These are phyloP conservation scores for Cordyceps militaris DNA, from an alignment of 2,329 filamentous ascomycete genomes.

Conservation along the genomic window DNA sequence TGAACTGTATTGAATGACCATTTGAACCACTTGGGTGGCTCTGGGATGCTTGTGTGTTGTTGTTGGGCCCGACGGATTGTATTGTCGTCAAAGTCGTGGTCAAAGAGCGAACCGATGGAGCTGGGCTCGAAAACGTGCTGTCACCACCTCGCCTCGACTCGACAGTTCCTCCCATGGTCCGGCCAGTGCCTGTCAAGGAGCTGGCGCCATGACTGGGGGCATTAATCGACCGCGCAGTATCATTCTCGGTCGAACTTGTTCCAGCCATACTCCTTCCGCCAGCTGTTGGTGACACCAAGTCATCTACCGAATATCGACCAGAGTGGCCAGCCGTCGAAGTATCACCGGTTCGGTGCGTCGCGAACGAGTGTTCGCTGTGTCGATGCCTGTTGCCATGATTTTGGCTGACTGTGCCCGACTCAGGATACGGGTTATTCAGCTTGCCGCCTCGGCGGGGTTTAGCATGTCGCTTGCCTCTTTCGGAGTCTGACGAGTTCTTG, in stretches of 20 bases:
- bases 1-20: constrained; percentile 52
- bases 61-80: constrained; percentile 62
- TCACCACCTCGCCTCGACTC: constrained; percentile 64
- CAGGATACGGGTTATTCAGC: constrained; percentile 87
- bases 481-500: constrained; percentile 63
- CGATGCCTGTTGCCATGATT: constrained; percentile 17
- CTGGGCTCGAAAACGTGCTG: constrained; percentile 76
- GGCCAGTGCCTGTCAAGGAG: constrained; percentile 64
- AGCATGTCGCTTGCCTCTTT: constrained; percentile 33
- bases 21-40: constrained; percentile 25
- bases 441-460: constrained; percentile 51
- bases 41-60: constrained; percentile 37
- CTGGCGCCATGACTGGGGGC: constrained; percentile 66
- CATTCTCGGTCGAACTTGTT: constrained; percentile 77
- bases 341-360: constrained; percentile 49
- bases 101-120: constrained; percentile 71
- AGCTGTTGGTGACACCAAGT: constrained; percentile 47
- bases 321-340: constrained; percentile 51
- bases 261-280: constrained; percentile 69
- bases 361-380: constrained; percentile 46
- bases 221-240: constrained; percentile 65
- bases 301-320: constrained; percentile 52
- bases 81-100: constrained; percentile 83
- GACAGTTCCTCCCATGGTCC: constrained; percentile 58
- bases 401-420: constrained; percentile 56